A percentile compares a stretch with the other conserved stretches of the same genome.
Conservation (phyloP, 306 rosid species). For the Rosa multiflora region DNA sequence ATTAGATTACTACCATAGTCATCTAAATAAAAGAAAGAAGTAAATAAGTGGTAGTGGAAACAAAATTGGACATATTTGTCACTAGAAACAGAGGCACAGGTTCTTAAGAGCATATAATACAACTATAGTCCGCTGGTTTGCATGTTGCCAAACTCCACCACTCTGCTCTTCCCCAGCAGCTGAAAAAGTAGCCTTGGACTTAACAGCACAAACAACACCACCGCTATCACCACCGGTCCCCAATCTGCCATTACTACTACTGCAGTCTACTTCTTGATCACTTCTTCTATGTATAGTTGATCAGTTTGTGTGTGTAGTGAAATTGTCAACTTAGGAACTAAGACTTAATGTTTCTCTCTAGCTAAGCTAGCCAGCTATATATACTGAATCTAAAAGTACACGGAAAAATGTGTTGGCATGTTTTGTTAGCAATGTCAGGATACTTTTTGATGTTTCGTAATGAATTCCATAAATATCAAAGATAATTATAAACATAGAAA, state of each 20-base stretch:
- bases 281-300: no score
- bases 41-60: no score
- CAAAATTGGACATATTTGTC: no score
- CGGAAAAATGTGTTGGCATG: not conserved
- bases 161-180: slow-evolving; percentile 46
- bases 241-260: slow-evolving; percentile 56
- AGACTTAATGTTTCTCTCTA: not conserved
- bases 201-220: slow-evolving; percentile 62
- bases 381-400: not conserved
- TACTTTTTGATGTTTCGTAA: no score
- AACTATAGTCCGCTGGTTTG: slow-evolving; percentile 42
- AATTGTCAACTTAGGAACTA: not conserved
- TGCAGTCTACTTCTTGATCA: not conserved
- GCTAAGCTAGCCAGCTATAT: not conserved
- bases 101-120: no score
- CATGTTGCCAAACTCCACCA: slow-evolving; percentile 60
- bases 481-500: no score
- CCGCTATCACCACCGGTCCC: slow-evolving; percentile 75
- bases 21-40: no score
- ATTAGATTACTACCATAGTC: no score
- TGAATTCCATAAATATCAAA: no score
- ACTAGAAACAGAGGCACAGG: no score
- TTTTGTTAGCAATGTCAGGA: no score
- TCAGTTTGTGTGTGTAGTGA: not conserved
- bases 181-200: slow-evolving; percentile 66